These are phyloP conservation scores for Physocladia obscura DNA, from an alignment of 192 early-diverging fungal species.

Conservation along the genomic window DNA sequence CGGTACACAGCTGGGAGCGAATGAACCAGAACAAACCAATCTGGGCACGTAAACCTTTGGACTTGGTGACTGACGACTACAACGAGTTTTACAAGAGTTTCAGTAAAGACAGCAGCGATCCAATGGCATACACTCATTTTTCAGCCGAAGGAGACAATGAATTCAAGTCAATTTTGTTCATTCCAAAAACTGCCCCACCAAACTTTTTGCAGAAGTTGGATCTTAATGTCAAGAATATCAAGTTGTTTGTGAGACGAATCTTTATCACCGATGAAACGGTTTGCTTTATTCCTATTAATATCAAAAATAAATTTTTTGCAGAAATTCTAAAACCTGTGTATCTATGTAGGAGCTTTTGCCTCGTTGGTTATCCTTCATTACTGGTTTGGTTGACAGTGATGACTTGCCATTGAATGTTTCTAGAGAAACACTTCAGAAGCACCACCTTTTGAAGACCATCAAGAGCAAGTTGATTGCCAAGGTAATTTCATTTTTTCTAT, in stretches of 20 bases:
- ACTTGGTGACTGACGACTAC: constrained; percentile 81
- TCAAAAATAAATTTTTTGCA: too few species aligned
- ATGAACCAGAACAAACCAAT: constrained; percentile 92
- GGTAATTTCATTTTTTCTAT: constrained; percentile 26
- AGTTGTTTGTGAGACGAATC: constrained; percentile 92
- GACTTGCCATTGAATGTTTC: constrained; percentile 98
- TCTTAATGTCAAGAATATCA: constrained; percentile 68
- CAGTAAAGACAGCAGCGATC: constrained; percentile 67
- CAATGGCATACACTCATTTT: constrained; percentile 85
- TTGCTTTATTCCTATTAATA: background rate
- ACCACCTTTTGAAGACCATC: constrained; percentile 76
- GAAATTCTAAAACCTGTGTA: background rate
- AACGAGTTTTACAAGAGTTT: constrained; percentile 84
- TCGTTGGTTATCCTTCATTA: constrained; percentile 87
- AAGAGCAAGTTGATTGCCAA: constrained; percentile 85
- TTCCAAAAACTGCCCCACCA: constrained; percentile 64
- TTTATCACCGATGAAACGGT: constrained; percentile 90
- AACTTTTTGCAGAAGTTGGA: constrained; percentile 41
- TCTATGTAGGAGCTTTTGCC: constrained; percentile 76
- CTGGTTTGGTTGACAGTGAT: constrained; percentile 92
- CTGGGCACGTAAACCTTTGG: constrained; percentile 82
- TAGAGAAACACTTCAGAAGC: constrained; percentile 93
- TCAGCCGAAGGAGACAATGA: constrained; percentile 92
- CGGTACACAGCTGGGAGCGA: constrained; percentile 68
- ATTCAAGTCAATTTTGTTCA: constrained; percentile 84